These are phyloP conservation scores for Gregarina niphandrodes DNA, from an alignment of 169 alveolate genomes.

Conservation along the genomic window DNA sequence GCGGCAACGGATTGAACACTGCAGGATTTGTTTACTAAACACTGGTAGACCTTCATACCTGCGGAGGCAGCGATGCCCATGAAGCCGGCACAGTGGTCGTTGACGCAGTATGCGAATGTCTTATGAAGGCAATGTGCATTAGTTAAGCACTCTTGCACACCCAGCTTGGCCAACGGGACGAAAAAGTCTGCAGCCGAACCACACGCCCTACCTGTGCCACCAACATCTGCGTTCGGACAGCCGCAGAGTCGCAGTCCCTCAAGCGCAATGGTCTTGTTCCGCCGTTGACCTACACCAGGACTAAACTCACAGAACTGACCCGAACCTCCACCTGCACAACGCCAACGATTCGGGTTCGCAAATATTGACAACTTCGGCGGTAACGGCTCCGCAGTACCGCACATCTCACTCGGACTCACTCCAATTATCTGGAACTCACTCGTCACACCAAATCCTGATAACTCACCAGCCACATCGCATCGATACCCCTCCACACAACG, in stretches of 20 bases:
- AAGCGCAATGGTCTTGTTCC: constrained; percentile 4
- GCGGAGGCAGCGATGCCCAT: constrained; percentile 13
- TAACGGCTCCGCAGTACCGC: too few species aligned
- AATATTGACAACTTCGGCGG: too few species aligned
- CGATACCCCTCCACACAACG: constrained; percentile 15
- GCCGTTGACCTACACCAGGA: constrained; percentile 11
- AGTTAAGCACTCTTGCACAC: constrained; percentile 14
- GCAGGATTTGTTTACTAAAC: constrained; percentile 11
- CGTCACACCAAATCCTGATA: constrained; percentile 5
- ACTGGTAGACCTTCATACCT: constrained; percentile 11
- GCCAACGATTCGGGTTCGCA: constrained; percentile 15
- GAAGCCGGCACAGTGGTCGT: constrained; percentile 15
- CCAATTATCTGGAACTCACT: constrained; percentile 5
- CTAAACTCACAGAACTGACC: constrained; percentile 8
- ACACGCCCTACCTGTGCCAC: constrained; percentile 8
- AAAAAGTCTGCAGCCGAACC: constrained; percentile 5
- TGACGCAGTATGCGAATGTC: constrained; percentile 13
- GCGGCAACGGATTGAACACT: constrained; percentile 9
- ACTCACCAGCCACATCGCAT: constrained; percentile 6
- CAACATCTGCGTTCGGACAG: constrained; percentile 14
- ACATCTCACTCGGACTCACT: constrained; percentile 7
- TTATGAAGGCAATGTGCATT: constrained; percentile 15
- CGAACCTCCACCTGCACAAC: too few species aligned
- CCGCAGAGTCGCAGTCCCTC: constrained; percentile 23
- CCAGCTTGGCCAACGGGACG: constrained; percentile 12